phyloP scores from a whole-genome alignment of 257 asterid genomes.

The Phtheirospermum japonicum region DNA sequence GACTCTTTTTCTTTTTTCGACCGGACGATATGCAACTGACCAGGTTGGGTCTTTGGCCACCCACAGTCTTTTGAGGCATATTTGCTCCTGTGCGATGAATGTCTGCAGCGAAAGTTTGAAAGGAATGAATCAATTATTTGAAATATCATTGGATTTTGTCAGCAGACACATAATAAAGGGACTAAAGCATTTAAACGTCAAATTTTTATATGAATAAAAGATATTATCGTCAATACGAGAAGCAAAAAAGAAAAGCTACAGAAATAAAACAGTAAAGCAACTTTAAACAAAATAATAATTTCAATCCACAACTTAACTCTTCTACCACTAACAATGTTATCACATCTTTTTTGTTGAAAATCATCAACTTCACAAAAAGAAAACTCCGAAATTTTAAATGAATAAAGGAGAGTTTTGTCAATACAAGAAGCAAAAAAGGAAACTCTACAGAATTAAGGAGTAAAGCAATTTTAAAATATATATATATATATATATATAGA shows the following conservation, averaged over 20 bases:
- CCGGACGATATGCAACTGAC: constrained; percentile 65
- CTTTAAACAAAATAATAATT: too few relatives aligned
- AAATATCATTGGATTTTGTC: constrained; percentile 11
- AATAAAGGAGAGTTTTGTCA: constrained; percentile 8
- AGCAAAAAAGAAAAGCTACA: too few relatives aligned
- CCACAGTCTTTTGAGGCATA: constrained; percentile 77
- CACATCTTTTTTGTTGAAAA: too few relatives aligned
- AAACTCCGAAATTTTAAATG: background rate
- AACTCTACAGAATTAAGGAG: background rate
- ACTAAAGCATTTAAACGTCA: too few relatives aligned
- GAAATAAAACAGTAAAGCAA: too few relatives aligned
- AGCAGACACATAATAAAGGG: constrained; percentile 5
- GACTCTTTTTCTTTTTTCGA: constrained; percentile 50
- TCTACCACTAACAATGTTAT: too few relatives aligned
- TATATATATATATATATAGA: too few relatives aligned
- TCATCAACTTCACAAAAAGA: too few relatives aligned
- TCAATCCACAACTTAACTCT: too few relatives aligned
- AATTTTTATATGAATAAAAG: too few relatives aligned
- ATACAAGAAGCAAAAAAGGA: constrained; percentile 6
- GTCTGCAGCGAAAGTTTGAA: constrained; percentile 54
- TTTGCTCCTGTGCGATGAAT: constrained; percentile 91
- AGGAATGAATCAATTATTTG: constrained; percentile 18
- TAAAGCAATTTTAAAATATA: constrained; percentile 3
- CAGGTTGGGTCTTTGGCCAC: constrained; percentile 56
- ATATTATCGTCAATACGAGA: too few relatives aligned